Base-by-base conservation (phyloP, 768 basidiomycete species). In the Russula lepida region DNA sequence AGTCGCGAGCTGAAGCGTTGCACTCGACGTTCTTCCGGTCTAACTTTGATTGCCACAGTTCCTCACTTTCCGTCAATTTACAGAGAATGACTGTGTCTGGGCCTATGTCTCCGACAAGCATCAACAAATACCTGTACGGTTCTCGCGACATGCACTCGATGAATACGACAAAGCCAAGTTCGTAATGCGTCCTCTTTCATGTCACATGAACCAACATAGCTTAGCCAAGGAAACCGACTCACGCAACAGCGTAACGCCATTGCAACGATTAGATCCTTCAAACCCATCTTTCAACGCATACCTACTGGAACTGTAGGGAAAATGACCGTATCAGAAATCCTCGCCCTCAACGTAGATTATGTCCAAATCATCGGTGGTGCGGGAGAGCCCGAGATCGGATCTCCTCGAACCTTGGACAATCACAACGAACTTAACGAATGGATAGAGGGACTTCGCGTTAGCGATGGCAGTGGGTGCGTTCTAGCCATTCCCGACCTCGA, bases 391-490 rank as follows among this genome's bases (percentile, higher is more conserved):
- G 68, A 70, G 35, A 84, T 81, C 66, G 84, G 83, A 1, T 73
- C 71, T 30, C 86, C 86, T 2, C 71, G 72, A 56, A 73, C 77
- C 2, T 66, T 87, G 4, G 77, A 80, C 23, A 68, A 65, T 2
- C 61, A 71, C 35, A 23, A 43, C 6, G 74, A 78, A 30, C 66
- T 89, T 25, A 66, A 66, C 4, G 70, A 73, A 52, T 89, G 86
- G 87, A 72, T 77, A 19, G 67, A 77, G 8, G 85, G 83, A n/a
- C 71, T 88, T 51, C 77, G 75, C 56, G 70, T 77, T 48, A 75
- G 77, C 39, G 85, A 84, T 37, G 83, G 84, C 48, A 82, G 76
- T 64, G 84, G 84, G 86, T 86, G 69, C 71, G 82, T 76, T 37
- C 47, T 39, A 47, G 25, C 30, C 52, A 46, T 58, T 60, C 64